Base-by-base conservation (phyloP, 139 green algal species). In the Asterochloris sp. region DNA sequence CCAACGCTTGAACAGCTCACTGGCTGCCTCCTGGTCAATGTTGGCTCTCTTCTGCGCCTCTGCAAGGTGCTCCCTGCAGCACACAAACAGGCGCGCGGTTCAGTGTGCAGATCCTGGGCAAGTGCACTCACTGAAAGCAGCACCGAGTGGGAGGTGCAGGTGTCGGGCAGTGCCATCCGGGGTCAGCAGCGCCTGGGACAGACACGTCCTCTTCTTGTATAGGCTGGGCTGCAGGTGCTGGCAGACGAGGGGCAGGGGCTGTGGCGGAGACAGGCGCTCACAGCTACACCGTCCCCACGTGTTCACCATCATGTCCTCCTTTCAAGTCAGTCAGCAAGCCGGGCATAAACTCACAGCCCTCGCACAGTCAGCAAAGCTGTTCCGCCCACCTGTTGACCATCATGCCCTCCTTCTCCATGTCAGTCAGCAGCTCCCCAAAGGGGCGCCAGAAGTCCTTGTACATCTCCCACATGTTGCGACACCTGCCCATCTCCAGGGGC, bases 341-440 rank as follows among this genome's bases (percentile, higher is more conserved):
- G 66, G 2, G 19, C 66, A 21, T 73, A 2, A 6, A 6, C 66
- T 24, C 21, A 24, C 66, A 73, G 1, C 23, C 66, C 21, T 21
- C 8, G 19, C 66, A 9, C 66, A 1, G 4, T 9, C 23, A 24
- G 21, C 66, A 26, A n/a, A 54, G 38, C 38, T 54, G 38, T 2
- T 2, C 38, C 38, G 6, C 38, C 12, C 61, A 86, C 76, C 85
- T 79, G 85, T 93, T 83, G 24, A 93, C 88, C 26, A 87, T 79
- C 78, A 97, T 85, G 73, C 94, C 92, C 38, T 83, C 83, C n/a
- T 83, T 74, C 89, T 99, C 97, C 95, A 99, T 98, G 80, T 96
- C 90, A 0, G 95, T 98, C 66, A 99, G 91, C 80, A 99, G 85
- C 80, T 94, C 88, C 10, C 96, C 97, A 92, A 99, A 98, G 10